A percentile compares a stretch with the other conserved stretches of the same genome.
Conservation (phyloP, 2,329 filamentous ascomycete species). For the Xylariales sp. region DNA sequence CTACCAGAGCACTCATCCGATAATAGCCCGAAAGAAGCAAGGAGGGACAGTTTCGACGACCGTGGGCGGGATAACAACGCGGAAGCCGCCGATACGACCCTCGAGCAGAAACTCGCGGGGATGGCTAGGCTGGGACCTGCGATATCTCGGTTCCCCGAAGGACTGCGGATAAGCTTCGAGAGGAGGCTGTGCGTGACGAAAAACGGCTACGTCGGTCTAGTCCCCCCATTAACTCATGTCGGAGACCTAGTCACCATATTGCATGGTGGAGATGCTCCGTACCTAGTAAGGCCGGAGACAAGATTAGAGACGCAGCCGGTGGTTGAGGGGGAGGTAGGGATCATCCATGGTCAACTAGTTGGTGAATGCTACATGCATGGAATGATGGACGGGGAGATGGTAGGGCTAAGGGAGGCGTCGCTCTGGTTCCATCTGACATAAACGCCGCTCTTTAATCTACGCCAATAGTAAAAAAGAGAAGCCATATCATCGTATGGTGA, state of each 20-base stretch:
- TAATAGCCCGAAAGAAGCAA: background rate
- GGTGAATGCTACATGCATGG: slow-evolving; percentile 36
- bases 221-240: slow-evolving; percentile 27
- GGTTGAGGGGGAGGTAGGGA: slow-evolving; percentile 2
- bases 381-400: slow-evolving; percentile 33
- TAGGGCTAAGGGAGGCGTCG: slow-evolving; percentile 11
- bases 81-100: background rate
- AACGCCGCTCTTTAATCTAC: background rate
- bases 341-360: slow-evolving; percentile 26
- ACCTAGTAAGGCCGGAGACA: slow-evolving; percentile 18
- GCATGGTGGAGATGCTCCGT: slow-evolving; percentile 26
- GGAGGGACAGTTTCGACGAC: background rate
- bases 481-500: too few species aligned
- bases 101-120: slow-evolving; percentile 3
- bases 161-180: slow-evolving; percentile 11
- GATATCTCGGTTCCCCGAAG: slow-evolving; percentile 21
- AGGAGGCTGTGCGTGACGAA: slow-evolving; percentile 28
- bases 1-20: slow-evolving; percentile 1
- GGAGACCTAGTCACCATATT: slow-evolving; percentile 29
- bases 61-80: background rate
- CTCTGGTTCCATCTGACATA: slow-evolving; percentile 29
- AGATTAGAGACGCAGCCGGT: background rate
- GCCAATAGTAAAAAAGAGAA: too few species aligned
- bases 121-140: background rate
- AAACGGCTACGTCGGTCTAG: slow-evolving; percentile 31